phyloP scores from a whole-genome alignment of 208 protist species.

The Wallacemonas rigidus region DNA sequence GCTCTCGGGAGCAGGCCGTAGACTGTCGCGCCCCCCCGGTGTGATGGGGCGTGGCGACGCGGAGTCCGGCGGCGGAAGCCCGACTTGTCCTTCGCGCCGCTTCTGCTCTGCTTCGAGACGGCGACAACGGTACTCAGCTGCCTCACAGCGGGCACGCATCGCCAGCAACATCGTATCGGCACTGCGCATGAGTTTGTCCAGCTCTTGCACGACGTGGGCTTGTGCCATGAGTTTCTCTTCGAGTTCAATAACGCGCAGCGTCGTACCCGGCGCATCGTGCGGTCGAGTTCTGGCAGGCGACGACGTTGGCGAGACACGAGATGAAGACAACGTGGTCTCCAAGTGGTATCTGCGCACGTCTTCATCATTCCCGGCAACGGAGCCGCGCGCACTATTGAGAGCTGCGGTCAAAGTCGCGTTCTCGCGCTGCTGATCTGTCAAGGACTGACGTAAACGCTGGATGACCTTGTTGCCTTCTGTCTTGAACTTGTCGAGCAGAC shows the following conservation, averaged over 20 bases:
- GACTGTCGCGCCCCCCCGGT: not conserved
- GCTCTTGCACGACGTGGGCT: slow-evolving; percentile 35
- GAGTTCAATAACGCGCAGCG: slow-evolving; percentile 20
- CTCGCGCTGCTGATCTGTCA: slow-evolving; percentile 39
- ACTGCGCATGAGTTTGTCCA: slow-evolving; percentile 43
- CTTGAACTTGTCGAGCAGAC: slow-evolving; percentile 44
- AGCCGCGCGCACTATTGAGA: slow-evolving; percentile 21
- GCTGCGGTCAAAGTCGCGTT: slow-evolving; percentile 32
- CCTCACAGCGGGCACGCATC: slow-evolving; percentile 38
- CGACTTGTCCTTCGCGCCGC: not conserved
- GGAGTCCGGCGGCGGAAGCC: too few relatives aligned
- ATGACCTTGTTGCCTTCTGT: slow-evolving; percentile 56
- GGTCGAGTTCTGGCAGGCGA: not conserved
- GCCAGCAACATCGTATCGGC: slow-evolving; percentile 36
- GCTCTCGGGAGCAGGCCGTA: not conserved
- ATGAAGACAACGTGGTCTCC: too few relatives aligned
- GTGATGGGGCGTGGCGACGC: too few relatives aligned
- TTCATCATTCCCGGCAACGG: too few relatives aligned
- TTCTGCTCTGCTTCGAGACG: slow-evolving; percentile 8
- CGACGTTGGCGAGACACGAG: not conserved
- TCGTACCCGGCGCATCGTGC: not conserved
- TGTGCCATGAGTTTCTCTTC: slow-evolving; percentile 32
- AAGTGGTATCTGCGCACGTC: too few relatives aligned
- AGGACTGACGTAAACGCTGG: slow-evolving; percentile 39
- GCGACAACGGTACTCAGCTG: slow-evolving; percentile 18